Evolutionary conservation across 208 protist genomes (phyloP), one percentile per base, ranked within the genome.

Genomic region (Crithidia thermophila): DNA sequence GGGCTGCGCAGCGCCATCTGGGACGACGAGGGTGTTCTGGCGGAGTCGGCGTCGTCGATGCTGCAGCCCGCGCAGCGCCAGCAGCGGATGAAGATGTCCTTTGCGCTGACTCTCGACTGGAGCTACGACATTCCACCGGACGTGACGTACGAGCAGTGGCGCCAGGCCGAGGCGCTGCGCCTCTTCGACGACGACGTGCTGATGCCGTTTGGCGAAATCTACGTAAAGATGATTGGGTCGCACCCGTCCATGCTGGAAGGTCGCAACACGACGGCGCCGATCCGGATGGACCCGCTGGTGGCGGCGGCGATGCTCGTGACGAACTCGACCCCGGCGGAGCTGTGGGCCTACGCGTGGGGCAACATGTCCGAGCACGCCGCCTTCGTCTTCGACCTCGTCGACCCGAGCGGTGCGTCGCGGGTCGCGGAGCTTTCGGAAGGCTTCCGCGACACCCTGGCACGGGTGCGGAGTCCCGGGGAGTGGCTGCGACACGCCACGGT

Each of bases 301-400:
- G 39, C 52, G 5, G 40, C 59, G 18, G 59, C 49, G 20, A 30
- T 18, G 23, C n/a, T 49, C 5, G 37, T 49, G 23, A 67, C 61
- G 16, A 46, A 16, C 8, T 13, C 39, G 0, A 40, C 40, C 25
- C 39, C 67, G 27, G 58, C 20, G n/a, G 25, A 75, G 61, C 37
- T 75, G 61, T 69, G 60, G 69, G 30, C 59, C 43, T 14, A 69
- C 37, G 60, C 46, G 33, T 75, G 69, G 69, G 69, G 69, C 40
- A 75, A 52, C 55, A 50, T 75, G 69, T 64, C 69, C 16, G 69
- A 75, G n/a, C 45, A 36, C 60, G 55, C 62, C 10, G 69, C 69
- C 21, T 69, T 75, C 23, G 37, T 61, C 21, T 52, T 75, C 28
- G 28, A 75, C 40, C 42, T 75, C 16, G 31, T 75, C 28, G 69